phyloP scores from a whole-genome alignment of 169 alveolate species.

The Plasmodium ovale region DNA sequence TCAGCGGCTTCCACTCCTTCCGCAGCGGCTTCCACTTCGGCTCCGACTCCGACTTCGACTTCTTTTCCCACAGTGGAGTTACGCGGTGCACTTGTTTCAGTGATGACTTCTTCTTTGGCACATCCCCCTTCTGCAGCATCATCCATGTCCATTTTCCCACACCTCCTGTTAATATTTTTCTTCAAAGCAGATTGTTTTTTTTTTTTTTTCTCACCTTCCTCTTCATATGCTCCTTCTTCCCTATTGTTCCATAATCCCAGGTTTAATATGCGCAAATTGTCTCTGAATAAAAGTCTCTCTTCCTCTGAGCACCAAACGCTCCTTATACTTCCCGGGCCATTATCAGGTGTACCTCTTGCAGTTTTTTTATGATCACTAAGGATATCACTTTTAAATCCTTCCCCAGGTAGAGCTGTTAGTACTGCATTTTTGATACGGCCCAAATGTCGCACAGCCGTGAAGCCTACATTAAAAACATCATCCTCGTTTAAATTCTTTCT shows the following conservation, averaged over 20 bases:
- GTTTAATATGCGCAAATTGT: constrained; percentile 13
- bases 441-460: constrained; percentile 61
- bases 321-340: background rate
- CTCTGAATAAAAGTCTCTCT: constrained; percentile 21
- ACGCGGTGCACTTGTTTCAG: background rate
- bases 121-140: background rate
- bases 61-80: too few relatives aligned
- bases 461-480: constrained; percentile 37
- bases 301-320: constrained; percentile 26
- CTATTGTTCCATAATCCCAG: background rate
- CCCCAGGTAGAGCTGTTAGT: background rate
- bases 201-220: background rate
- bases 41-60: too few relatives aligned
- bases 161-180: constrained; percentile 2
- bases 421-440: constrained; percentile 35
- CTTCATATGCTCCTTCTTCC: background rate
- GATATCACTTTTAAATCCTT: background rate
- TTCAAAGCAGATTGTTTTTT: background rate
- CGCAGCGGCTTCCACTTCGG: background rate
- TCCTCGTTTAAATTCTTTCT: constrained; percentile 16
- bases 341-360: background rate
- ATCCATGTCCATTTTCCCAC: background rate
- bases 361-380: background rate
- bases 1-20: background rate
- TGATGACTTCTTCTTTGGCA: background rate